A percentile compares a stretch with the other conserved stretches of the same genome.
Evolutionary conservation across 1,284 basidiomycete genomes (phyloP).

Genomic region (Uromyces viciae-fabae): DNA sequence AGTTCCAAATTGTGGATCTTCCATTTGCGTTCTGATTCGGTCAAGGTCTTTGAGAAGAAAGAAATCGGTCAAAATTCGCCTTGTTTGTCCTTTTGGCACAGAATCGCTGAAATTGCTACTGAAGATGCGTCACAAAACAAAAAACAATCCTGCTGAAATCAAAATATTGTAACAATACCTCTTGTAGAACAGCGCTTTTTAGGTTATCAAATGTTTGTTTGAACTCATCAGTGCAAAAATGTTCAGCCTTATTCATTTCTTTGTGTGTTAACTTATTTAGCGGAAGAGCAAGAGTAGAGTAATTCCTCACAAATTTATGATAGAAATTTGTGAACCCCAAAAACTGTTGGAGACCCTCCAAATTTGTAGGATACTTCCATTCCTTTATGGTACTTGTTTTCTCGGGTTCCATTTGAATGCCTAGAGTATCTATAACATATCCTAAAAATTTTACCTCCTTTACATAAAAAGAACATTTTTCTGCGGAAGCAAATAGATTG

Average conservation of each 20-base stretch:
- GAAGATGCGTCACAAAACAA: no score
- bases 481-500: background rate
- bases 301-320: background rate
- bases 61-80: conserved; percentile 33
- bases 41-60: conserved; percentile 26
- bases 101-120: conserved; percentile 42
- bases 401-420: background rate
- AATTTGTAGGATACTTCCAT: background rate
- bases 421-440: background rate
- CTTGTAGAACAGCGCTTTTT: background rate
- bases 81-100: conserved; percentile 32
- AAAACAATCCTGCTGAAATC: background rate
- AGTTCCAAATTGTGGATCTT: background rate
- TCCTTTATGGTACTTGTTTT: background rate
- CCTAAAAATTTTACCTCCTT: background rate
- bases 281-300: background rate
- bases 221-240: background rate
- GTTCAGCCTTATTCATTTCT: background rate
- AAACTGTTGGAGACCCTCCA: background rate
- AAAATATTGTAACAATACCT: background rate
- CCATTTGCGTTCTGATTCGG: background rate
- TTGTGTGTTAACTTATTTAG: background rate
- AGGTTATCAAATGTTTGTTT: background rate
- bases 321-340: background rate
- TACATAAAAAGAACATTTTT: background rate